phyloP scores from a whole-genome alignment of 1,284 basidiomycete species.

The Laetiporus sulphureus region DNA sequence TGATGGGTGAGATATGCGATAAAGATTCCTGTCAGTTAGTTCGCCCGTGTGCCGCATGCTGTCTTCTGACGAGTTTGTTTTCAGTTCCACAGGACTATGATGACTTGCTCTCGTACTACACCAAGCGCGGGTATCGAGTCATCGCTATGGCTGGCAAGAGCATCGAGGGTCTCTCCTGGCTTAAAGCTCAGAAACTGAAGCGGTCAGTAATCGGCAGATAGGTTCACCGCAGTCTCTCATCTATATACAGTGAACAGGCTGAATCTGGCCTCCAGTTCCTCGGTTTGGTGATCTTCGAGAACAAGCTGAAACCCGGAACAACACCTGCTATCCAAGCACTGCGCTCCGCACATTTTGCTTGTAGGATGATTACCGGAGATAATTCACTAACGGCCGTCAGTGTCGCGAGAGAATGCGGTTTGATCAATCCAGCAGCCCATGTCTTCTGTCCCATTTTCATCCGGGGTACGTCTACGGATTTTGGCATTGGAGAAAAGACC shows the following conservation, averaged over 20 bases:
- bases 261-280: constrained; percentile 90
- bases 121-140: constrained; percentile 94
- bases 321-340: constrained; percentile 88
- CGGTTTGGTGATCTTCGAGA: constrained; percentile 97
- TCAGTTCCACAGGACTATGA: constrained; percentile 95
- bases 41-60: neutral
- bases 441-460: constrained; percentile 88
- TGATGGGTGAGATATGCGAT: constrained; percentile 94
- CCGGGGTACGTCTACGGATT: constrained; percentile 42
- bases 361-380: constrained; percentile 98
- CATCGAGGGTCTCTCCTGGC: constrained; percentile 91
- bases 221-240: neutral
- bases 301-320: constrained; percentile 94
- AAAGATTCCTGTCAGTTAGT: constrained; percentile 70
- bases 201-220: constrained; percentile 42
- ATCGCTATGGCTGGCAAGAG: constrained; percentile 98
- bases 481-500: too few relatives aligned
- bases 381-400: constrained; percentile 96
- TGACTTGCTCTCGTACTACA: constrained; percentile 95
- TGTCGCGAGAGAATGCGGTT: constrained; percentile 91
- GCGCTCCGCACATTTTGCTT: constrained; percentile 86
- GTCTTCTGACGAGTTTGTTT: neutral
- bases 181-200: constrained; percentile 96
- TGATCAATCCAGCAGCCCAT: constrained; percentile 85
- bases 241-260: constrained; percentile 75